Evolutionary conservation across 176 grass and related monocot species (phyloP).

Genomic region (Avena eriantha): DNA sequence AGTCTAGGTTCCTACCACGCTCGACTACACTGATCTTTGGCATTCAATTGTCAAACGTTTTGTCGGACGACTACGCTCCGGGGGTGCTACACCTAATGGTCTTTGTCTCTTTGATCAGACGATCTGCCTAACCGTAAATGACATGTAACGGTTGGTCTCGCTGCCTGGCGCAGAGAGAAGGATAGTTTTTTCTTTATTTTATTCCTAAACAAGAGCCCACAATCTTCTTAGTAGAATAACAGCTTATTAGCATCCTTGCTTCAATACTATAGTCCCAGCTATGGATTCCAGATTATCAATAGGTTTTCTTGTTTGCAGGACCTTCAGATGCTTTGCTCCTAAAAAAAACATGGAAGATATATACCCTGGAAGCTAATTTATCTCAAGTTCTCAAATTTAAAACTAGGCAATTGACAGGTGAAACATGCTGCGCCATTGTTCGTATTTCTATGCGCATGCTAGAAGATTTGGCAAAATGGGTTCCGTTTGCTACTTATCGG

Average conservation of each 20-base stretch:
- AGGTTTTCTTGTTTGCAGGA: conserved; percentile 13
- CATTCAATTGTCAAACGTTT: too few relatives aligned
- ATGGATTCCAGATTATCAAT: conserved; percentile 29
- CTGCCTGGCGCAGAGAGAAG: too few relatives aligned
- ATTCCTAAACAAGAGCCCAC: conserved; percentile 38
- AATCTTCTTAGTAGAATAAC: conserved; percentile 23
- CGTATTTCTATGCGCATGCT: neutral
- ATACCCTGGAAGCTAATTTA: conserved; percentile 13
- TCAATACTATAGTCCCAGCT: conserved; percentile 19
- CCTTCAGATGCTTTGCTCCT: conserved; percentile 46
- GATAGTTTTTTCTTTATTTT: conserved; percentile 18
- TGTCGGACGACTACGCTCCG: too few relatives aligned
- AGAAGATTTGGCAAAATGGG: neutral
- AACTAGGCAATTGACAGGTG: neutral
- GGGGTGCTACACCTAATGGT: too few relatives aligned
- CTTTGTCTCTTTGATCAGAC: too few relatives aligned
- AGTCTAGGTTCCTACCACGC: too few relatives aligned
- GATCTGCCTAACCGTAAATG: too few relatives aligned
- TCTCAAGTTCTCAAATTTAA: neutral
- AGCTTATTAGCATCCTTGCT: conserved; percentile 35
- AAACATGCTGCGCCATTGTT: neutral
- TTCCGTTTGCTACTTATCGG: neutral
- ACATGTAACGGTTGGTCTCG: too few relatives aligned
- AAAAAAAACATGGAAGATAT: conserved; percentile 6
- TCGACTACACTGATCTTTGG: too few relatives aligned